Conservation (phyloP, 257 asterid genomes). For the Gardenia jasminoides region DNA sequence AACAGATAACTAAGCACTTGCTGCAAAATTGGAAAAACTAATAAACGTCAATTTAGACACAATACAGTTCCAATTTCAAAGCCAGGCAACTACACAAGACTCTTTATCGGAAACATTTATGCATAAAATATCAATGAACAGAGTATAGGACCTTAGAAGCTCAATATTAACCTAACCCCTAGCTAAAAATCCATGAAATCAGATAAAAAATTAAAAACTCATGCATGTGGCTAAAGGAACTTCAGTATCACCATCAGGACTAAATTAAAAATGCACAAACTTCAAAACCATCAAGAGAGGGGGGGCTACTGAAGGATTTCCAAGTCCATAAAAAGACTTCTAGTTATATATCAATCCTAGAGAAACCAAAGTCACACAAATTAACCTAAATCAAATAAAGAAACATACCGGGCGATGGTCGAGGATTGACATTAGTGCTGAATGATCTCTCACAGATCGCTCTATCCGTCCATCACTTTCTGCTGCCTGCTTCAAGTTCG, state of each 20-base stretch:
- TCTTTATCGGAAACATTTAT: background rate
- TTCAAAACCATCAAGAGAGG: background rate
- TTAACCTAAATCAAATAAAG: constrained; percentile 20
- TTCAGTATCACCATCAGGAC: background rate
- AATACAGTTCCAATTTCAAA: background rate
- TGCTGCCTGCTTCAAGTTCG: constrained; percentile 88
- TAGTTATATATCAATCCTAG: background rate
- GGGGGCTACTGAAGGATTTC: background rate
- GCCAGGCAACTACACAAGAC: background rate
- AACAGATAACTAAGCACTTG: background rate
- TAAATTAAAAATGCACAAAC: background rate
- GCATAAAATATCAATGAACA: no score
- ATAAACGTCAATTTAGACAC: background rate
- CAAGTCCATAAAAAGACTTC: background rate
- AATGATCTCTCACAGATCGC: constrained; percentile 87
- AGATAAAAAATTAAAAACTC: background rate
- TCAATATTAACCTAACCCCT: background rate
- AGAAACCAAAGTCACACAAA: background rate
- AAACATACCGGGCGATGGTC: constrained; percentile 79
- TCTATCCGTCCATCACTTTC: constrained; percentile 96
- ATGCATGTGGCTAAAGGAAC: background rate
- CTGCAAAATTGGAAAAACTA: background rate
- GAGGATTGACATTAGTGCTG: constrained; percentile 84
- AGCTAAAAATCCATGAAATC: background rate
- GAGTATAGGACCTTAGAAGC: background rate